phyloP scores from a whole-genome alignment of 2,329 filamentous ascomycete species.

The Colletotrichum chlorophyti region DNA sequence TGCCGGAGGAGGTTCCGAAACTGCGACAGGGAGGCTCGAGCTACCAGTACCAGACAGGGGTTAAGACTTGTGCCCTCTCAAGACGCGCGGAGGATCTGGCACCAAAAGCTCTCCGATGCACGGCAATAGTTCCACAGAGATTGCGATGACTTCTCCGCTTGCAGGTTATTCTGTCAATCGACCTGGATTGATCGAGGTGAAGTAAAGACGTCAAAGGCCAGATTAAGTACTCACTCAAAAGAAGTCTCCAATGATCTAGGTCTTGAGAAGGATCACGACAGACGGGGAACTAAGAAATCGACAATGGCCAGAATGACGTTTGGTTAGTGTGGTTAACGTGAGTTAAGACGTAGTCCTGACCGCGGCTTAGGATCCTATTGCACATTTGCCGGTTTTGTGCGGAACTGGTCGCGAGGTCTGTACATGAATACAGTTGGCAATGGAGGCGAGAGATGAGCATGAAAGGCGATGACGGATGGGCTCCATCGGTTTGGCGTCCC shows the following conservation, averaged over 20 bases:
- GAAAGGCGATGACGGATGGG: background rate
- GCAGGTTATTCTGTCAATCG: constrained; percentile 7
- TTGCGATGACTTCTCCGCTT: background rate
- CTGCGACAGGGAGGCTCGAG: constrained; percentile 2
- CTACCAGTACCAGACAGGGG: background rate
- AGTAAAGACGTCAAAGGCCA: background rate
- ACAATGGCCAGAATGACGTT: too few relatives aligned
- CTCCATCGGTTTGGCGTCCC: background rate
- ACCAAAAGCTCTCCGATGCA: background rate
- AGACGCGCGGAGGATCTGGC: background rate
- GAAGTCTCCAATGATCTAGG: constrained; percentile 2
- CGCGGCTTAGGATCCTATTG: too few relatives aligned
- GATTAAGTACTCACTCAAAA: constrained; percentile 8
- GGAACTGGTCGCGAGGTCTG: too few relatives aligned
- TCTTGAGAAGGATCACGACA: background rate
- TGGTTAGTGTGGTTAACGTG: too few relatives aligned
- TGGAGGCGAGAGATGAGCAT: background rate
- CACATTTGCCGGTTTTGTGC: too few relatives aligned
- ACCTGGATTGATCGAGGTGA: background rate
- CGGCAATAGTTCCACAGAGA: background rate
- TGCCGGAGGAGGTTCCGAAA: background rate
- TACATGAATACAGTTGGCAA: too few relatives aligned
- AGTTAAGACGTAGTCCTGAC: too few relatives aligned
- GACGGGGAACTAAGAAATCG: background rate
- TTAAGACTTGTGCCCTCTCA: background rate